These are phyloP conservation scores for Geotrichum cucujoidarum DNA, from an alignment of 1,139 yeast species.

Conservation along the genomic window DNA sequence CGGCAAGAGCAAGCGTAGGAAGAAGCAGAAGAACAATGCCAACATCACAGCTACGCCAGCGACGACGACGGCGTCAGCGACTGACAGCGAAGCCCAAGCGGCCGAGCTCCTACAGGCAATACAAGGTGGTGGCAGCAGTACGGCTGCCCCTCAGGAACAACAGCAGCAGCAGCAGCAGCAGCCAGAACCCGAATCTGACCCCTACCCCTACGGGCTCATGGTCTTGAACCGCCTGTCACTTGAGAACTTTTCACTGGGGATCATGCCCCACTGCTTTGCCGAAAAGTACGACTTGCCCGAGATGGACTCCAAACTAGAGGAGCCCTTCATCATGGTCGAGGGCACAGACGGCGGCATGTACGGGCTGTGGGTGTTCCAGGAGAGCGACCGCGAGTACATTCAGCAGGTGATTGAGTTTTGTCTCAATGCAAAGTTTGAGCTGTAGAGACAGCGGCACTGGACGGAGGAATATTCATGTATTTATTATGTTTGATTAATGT, in stretches of 20 bases:
- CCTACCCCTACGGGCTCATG: conserved; percentile 63
- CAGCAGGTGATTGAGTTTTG: conserved; percentile 53
- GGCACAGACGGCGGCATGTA: conserved; percentile 72
- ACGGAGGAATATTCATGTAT: no score
- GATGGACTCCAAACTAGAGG: conserved; percentile 75
- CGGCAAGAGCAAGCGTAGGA: conserved; percentile 28
- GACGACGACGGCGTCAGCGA: conserved; percentile 24
- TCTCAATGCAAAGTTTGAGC: conserved; percentile 24
- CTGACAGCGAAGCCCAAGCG: no score
- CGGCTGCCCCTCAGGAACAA: no score
- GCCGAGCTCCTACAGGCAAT: background rate
- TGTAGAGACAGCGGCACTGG: no score
- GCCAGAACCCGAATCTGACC: conserved; percentile 35
- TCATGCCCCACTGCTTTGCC: conserved; percentile 54
- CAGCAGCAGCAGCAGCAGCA: conserved; percentile 34
- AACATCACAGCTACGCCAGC: conserved; percentile 27
- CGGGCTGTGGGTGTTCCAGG: conserved; percentile 86
- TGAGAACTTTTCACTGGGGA: conserved; percentile 74
- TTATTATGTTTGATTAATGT: no score
- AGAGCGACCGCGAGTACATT: conserved; percentile 62
- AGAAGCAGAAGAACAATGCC: conserved; percentile 25
- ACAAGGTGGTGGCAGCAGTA: no score
- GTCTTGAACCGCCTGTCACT: conserved; percentile 71
- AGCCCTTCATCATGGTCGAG: conserved; percentile 73
- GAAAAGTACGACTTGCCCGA: conserved; percentile 43